phyloP scores from a whole-genome alignment of 208 protist species.

The Trichomonas tenax region DNA sequence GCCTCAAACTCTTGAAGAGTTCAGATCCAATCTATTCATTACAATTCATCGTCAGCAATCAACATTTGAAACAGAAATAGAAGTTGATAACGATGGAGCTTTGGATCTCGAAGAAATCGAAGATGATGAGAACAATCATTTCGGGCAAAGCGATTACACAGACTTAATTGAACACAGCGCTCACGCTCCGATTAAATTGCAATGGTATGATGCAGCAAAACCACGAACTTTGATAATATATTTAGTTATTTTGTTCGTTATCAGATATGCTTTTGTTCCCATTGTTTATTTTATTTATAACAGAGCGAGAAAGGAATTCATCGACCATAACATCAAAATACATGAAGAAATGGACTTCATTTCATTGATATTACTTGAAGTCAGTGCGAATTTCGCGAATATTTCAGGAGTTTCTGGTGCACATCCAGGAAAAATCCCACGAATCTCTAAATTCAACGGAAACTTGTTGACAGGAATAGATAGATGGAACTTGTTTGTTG shows the following conservation, averaged over 20 bases:
- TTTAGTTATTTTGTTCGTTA: background rate
- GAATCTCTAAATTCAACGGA: background rate
- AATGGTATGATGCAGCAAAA: background rate
- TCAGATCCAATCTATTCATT: background rate
- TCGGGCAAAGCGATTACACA: background rate
- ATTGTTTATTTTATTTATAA: background rate
- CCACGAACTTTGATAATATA: background rate
- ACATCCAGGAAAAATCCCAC: background rate
- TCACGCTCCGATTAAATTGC: background rate
- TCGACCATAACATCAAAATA: background rate
- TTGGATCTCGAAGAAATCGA: background rate
- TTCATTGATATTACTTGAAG: background rate
- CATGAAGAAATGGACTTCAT: background rate
- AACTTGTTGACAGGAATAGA: background rate
- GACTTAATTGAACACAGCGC: background rate
- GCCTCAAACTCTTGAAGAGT: background rate
- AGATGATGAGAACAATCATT: background rate
- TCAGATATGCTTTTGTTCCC: background rate
- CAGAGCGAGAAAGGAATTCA: background rate
- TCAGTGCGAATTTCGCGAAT: background rate
- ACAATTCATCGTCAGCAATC: background rate
- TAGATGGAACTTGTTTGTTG: background rate
- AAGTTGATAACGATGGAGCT: background rate
- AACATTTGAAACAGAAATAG: background rate
- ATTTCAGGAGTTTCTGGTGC: background rate